Conservation (phyloP, 2,329 filamentous ascomycete species). For the Aspergillus sp. region DNA sequence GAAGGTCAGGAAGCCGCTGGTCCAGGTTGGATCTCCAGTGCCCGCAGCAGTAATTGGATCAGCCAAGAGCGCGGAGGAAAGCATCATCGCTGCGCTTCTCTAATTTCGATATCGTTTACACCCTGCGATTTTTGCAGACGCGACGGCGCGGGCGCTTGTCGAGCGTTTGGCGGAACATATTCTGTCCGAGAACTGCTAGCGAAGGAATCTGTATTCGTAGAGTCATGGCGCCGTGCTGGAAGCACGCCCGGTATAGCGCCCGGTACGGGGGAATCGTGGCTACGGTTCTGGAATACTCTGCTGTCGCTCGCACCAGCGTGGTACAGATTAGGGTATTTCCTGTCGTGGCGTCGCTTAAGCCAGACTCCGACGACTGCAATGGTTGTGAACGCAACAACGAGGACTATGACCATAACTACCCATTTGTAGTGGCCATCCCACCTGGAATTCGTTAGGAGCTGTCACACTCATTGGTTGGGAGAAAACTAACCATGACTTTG, state of each 20-base stretch:
- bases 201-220: conserved; percentile 21
- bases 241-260: conserved; percentile 14
- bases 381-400: conserved; percentile 66
- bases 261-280: conserved; percentile 17
- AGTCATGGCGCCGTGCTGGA: conserved; percentile 16
- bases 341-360: conserved; percentile 72
- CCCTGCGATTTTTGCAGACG: conserved; percentile 25
- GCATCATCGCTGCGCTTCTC: conserved; percentile 23
- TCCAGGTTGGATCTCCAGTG: neutral
- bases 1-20: neutral
- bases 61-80: neutral
- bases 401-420: conserved; percentile 77
- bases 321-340: conserved; percentile 49
- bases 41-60: neutral
- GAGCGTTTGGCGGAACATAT: conserved; percentile 12
- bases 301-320: conserved; percentile 26
- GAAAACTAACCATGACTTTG: conserved; percentile 28
- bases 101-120: conserved; percentile 25
- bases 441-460: conserved; percentile 14
- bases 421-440: conserved; percentile 68
- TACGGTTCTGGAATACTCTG: conserved; percentile 20
- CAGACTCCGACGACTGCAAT: conserved; percentile 69
- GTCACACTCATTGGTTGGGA: neutral
- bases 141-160: conserved; percentile 17
- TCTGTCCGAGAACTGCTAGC: conserved; percentile 32